Evolutionary conservation across 2,329 filamentous ascomycete species (phyloP).

Genomic region (Xylaria sp.): DNA sequence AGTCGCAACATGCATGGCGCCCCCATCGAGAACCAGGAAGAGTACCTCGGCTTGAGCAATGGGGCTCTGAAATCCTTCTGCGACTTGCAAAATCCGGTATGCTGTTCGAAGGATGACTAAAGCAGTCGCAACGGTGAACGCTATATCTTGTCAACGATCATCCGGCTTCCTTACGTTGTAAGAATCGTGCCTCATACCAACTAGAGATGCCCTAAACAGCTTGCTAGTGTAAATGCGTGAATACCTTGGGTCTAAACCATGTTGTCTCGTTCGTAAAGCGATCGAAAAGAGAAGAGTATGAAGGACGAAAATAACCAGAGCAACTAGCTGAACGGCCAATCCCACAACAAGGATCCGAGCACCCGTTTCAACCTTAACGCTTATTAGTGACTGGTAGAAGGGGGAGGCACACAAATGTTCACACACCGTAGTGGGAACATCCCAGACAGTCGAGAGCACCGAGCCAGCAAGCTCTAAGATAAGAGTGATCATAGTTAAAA

Average conservation of each 20-base stretch:
- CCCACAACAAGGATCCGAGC: slow-evolving; percentile 56
- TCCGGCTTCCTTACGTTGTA: neutral
- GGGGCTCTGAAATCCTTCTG: slow-evolving; percentile 42
- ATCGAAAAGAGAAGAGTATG: slow-evolving; percentile 55
- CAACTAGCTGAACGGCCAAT: slow-evolving; percentile 56
- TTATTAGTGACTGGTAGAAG: slow-evolving; percentile 21
- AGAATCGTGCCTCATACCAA: slow-evolving; percentile 51
- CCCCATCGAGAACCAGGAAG: slow-evolving; percentile 47
- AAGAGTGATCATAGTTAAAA: slow-evolving; percentile 40
- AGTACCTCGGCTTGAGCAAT: slow-evolving; percentile 43
- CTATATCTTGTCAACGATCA: slow-evolving; percentile 32
- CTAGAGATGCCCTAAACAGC: slow-evolving; percentile 57
- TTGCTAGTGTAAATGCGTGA: slow-evolving; percentile 55
- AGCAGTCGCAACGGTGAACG: slow-evolving; percentile 38
- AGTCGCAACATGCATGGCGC: slow-evolving; percentile 41
- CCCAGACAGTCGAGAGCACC: slow-evolving; percentile 53
- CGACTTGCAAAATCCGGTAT: slow-evolving; percentile 44
- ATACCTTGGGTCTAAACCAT: slow-evolving; percentile 54
- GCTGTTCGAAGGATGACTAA: slow-evolving; percentile 44
- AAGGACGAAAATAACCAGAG: slow-evolving; percentile 54
- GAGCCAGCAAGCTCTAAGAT: slow-evolving; percentile 55
- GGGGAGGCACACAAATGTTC: neutral
- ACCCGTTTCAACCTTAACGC: slow-evolving; percentile 45
- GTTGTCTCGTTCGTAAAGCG: slow-evolving; percentile 52
- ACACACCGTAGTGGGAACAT: slow-evolving; percentile 52